Evolutionary conservation across 1,284 basidiomycete species (phyloP), one percentile per base, ranked within the genome.

Genomic region (Apiotrichum siamense): DNA sequence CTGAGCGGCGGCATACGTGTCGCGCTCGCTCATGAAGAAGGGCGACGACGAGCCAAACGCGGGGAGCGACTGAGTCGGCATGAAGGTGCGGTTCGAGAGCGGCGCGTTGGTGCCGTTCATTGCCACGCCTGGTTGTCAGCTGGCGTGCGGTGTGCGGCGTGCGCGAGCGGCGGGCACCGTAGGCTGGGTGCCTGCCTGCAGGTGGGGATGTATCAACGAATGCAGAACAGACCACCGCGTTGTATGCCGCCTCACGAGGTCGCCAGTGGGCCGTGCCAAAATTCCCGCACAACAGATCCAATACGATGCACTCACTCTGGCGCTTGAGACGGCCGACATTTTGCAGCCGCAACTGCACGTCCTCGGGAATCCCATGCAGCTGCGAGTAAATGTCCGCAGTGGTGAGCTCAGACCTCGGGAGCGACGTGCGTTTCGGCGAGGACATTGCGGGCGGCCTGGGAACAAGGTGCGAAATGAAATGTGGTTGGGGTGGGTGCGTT

Each of bases 361-460:
- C 62, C 1, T 56, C 52, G 9, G 64, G 53, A 17, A 71, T 64
- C 2, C 67, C 69, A 57, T 68, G 64, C 32, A 54, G 58, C 15
- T 55, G 36, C 11, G 60, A 64, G 37, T 71, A 68, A n/a, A 55
- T 55, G 49, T 71, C 69, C 1, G 66, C 63, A 0, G 68, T 70
- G 7, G 64, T 64, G 29, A 29, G 41, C 12, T 37, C 46, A 5
- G 36, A 12, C 0, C 41, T 45, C 4, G 56, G 63, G 55, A 3
- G 63, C 58, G 42, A 23, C 25, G 29, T 61, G 58, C 64, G 54
- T 43, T 67, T 67, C 12, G 57, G 54, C 11, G 40, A 43, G 7
- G 54, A 42, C 54, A 56, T 56, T 36, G 40, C 42, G 21, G 18
- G 10, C 26, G 18, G 20, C 2, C 7, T 11, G 7, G 9, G 10